These are phyloP conservation scores for Pseudocercospora macadamiae DNA, from an alignment of 2,329 filamentous ascomycete species.

Conservation along the genomic window DNA sequence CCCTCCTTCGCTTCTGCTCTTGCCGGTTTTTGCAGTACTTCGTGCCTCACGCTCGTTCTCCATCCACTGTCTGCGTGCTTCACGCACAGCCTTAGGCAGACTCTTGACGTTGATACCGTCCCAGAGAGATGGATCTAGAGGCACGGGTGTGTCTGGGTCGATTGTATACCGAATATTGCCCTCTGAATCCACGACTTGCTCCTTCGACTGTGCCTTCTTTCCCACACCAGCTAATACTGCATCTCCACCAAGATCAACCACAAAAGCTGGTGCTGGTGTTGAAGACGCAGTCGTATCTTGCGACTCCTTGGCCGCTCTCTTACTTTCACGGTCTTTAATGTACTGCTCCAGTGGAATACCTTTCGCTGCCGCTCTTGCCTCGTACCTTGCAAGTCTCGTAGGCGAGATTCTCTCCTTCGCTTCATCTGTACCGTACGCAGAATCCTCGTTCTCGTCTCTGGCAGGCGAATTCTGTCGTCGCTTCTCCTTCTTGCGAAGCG, in stretches of 20 bases:
- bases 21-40: neutral
- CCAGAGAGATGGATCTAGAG: slow-evolving; percentile 28
- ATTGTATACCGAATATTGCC: slow-evolving; percentile 22
- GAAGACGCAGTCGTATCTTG: neutral
- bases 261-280: slow-evolving; percentile 12
- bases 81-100: slow-evolving; percentile 27
- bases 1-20: neutral
- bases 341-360: slow-evolving; percentile 43
- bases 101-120: slow-evolving; percentile 20
- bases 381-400: slow-evolving; percentile 38
- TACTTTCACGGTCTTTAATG: slow-evolving; percentile 26
- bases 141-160: slow-evolving; percentile 14
- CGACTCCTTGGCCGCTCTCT: slow-evolving; percentile 23
- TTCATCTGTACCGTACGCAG: slow-evolving; percentile 2
- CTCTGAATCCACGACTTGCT: slow-evolving; percentile 17
- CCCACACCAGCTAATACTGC: neutral
- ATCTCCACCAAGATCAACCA: slow-evolving; percentile 26
- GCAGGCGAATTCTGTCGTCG: slow-evolving; percentile 11
- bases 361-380: slow-evolving; percentile 41
- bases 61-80: slow-evolving; percentile 27
- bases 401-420: slow-evolving; percentile 25
- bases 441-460: slow-evolving; percentile 8
- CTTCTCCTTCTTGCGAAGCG: slow-evolving; percentile 19
- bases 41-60: slow-evolving; percentile 17
- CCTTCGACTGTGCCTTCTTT: neutral